Percentiles rank a stretch among this genome's conserved stretches.
Evolutionary conservation across 805 yeast species (phyloP).

Genomic region (Nakazawaea anatomiae): DNA sequence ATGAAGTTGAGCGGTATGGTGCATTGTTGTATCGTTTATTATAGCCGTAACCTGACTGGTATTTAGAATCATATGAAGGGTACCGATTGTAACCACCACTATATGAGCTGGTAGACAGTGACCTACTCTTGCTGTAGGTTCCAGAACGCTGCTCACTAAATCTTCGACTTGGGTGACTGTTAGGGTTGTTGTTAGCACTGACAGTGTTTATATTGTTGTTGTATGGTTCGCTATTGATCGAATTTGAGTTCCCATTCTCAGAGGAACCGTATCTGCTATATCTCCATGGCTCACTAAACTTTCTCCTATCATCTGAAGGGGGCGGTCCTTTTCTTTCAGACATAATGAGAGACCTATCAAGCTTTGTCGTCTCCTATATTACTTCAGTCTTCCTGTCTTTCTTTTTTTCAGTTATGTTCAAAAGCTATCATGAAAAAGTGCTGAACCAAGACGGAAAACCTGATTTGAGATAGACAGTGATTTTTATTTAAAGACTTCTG

Average conservation of each 20-base stretch:
- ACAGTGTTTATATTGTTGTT: background rate
- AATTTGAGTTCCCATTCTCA: background rate
- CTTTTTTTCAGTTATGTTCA: background rate
- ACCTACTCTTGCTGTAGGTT: background rate
- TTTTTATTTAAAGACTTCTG: no score
- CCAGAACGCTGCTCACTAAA: background rate
- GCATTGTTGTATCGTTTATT: slow-evolving; percentile 3
- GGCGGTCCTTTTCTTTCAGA: slow-evolving; percentile 10
- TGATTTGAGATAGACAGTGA: no score
- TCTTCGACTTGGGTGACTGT: background rate
- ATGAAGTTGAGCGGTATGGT: slow-evolving; percentile 4
- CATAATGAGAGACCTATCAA: background rate
- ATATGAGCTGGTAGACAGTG: background rate
- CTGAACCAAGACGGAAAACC: no score
- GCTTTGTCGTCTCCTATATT: background rate
- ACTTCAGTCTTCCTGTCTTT: background rate
- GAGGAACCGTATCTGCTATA: slow-evolving; percentile 3
- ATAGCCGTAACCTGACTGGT: background rate
- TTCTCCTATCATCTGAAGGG: slow-evolving; percentile 8
- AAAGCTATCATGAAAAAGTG: background rate
- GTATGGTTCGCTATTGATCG: background rate
- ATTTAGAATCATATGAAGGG: slow-evolving; percentile 4
- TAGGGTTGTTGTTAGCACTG: background rate
- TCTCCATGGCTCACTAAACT: slow-evolving; percentile 7
- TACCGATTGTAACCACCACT: background rate